These are phyloP conservation scores for Toxoplasma gondii DNA, from an alignment of 169 alveolate species.

Conservation along the genomic window DNA sequence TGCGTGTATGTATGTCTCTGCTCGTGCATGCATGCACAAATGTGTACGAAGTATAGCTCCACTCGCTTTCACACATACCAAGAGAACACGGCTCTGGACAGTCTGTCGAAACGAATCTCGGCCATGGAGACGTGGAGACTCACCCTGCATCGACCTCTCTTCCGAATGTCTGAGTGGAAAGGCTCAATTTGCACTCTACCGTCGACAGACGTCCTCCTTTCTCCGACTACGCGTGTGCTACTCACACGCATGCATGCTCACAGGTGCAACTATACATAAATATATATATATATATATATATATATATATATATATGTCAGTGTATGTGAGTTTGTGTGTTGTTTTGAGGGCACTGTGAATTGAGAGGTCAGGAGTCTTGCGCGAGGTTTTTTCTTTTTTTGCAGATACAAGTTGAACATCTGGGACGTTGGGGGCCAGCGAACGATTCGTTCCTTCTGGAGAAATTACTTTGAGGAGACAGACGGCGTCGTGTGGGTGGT, in stretches of 20 bases:
- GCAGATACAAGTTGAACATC: constrained; percentile 74
- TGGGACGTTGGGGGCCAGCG: constrained; percentile 99
- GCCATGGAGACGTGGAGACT: no score
- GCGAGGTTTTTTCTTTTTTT: background rate
- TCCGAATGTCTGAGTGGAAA: no score
- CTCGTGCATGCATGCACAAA: background rate
- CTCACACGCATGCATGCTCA: background rate
- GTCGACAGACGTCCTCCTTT: no score
- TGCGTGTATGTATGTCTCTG: no score
- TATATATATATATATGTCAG: background rate
- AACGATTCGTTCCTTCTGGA: constrained; percentile 98
- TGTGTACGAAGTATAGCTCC: background rate
- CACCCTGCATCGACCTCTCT: no score
- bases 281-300: background rate
- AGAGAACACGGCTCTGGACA: no score
- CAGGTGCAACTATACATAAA: no score
- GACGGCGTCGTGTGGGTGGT: constrained; percentile 96
- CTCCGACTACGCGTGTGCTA: no score
- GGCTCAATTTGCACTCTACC: no score
- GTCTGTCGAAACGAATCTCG: no score
- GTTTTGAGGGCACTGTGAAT: background rate
- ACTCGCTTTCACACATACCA: no score
- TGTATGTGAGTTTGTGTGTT: background rate
- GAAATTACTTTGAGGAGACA: constrained; percentile 98
- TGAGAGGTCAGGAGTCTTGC: background rate